Percentiles rank a stretch among this genome's conserved stretches.
phyloP scores from a whole-genome alignment of 164 flowering plant genomes.

The Berberis thunbergii region DNA sequence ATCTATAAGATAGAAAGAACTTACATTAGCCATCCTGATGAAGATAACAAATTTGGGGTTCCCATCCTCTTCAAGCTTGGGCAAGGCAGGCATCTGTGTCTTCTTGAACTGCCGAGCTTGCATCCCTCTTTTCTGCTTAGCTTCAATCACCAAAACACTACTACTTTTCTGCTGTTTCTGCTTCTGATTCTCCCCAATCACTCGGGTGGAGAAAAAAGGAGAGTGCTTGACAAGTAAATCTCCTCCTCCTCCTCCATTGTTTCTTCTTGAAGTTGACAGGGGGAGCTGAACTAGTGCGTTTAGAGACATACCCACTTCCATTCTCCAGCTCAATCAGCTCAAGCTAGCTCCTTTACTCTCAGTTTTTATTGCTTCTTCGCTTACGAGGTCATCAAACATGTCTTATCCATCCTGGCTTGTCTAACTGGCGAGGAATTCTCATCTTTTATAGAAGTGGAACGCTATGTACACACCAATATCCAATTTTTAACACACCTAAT shows the following conservation, averaged over 20 bases:
- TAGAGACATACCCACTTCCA: constrained; percentile 73
- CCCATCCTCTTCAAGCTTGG: constrained; percentile 91
- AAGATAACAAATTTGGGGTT: constrained; percentile 84
- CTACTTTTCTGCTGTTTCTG: neutral
- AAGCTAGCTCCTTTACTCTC: neutral
- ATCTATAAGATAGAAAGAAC: constrained; percentile 12
- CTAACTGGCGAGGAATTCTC: too few relatives aligned
- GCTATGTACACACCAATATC: too few relatives aligned
- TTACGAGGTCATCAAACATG: too few relatives aligned
- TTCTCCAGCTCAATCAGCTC: constrained; percentile 11
- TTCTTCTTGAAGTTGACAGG: constrained; percentile 25
- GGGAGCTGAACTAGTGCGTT: constrained; percentile 61
- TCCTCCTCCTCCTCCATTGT: constrained; percentile 9
- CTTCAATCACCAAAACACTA: constrained; percentile 43
- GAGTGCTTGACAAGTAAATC: constrained; percentile 37
- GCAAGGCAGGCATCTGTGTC: constrained; percentile 47
- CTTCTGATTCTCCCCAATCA: constrained; percentile 13
- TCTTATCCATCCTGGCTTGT: too few relatives aligned
- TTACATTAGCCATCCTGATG: constrained; percentile 79
- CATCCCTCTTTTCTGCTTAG: constrained; percentile 79
- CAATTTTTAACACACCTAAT: too few relatives aligned
- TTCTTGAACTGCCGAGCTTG: constrained; percentile 50
- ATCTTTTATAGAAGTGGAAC: too few relatives aligned
- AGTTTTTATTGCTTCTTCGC: neutral
- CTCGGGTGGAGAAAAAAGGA: constrained; percentile 19